A percentile compares a stretch with the other conserved stretches of the same genome.
These are phyloP conservation scores for Penicillium sp. DNA, from an alignment of 2,329 filamentous ascomycete species.

Conservation along the genomic window DNA sequence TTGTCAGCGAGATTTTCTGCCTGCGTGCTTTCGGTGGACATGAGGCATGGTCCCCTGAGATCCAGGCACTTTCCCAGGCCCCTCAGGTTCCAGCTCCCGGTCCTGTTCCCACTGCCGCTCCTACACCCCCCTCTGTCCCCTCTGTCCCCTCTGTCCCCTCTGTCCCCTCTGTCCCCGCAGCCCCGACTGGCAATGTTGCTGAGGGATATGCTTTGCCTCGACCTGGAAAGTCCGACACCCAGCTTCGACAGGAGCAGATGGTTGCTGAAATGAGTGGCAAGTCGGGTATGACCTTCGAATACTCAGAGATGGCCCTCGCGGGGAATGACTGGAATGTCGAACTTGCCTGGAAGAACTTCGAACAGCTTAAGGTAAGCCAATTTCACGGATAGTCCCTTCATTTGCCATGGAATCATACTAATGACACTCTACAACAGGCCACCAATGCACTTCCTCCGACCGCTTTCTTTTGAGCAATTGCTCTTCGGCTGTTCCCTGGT, in stretches of 20 bases:
- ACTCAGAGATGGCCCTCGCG: slow-evolving; percentile 75
- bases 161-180: slow-evolving; percentile 14
- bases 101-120: slow-evolving; percentile 9
- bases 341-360: slow-evolving; percentile 71
- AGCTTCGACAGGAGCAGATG: slow-evolving; percentile 67
- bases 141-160: slow-evolving; percentile 14
- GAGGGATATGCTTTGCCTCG: slow-evolving; percentile 42
- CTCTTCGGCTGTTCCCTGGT: not conserved
- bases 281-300: slow-evolving; percentile 77
- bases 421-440: slow-evolving; percentile 24
- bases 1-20: slow-evolving; percentile 76
- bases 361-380: slow-evolving; percentile 65
- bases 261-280: slow-evolving; percentile 67
- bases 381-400: not conserved
- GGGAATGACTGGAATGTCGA: slow-evolving; percentile 79
- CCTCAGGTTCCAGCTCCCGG: slow-evolving; percentile 14
- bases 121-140: slow-evolving; percentile 17
- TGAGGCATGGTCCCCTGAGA: slow-evolving; percentile 51
- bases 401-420: slow-evolving; percentile 11
- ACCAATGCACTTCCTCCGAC: slow-evolving; percentile 49
- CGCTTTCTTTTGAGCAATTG: slow-evolving; percentile 42
- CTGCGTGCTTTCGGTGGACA: slow-evolving; percentile 65
- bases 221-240: slow-evolving; percentile 47
- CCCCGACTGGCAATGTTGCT: slow-evolving; percentile 29
- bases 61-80: slow-evolving; percentile 31